These are phyloP conservation scores for Beverwykella pulmonaria DNA, from an alignment of 495 filamentous ascomycete species.

Conservation along the genomic window DNA sequence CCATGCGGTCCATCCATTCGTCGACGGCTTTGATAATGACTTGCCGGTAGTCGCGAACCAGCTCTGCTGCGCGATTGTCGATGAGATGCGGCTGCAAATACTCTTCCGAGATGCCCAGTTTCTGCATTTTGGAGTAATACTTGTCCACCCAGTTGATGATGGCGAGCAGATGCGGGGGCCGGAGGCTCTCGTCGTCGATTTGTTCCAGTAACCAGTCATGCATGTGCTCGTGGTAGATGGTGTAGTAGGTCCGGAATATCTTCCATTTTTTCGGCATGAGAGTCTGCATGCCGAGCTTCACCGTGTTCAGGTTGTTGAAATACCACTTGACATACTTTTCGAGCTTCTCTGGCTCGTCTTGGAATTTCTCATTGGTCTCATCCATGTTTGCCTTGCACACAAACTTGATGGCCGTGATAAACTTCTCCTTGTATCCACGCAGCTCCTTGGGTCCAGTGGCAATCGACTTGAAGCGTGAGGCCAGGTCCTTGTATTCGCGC, in stretches of 20 bases:
- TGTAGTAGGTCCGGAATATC: conserved; percentile 84
- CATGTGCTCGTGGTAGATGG: conserved; percentile 92
- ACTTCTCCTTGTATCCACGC: conserved; percentile 97
- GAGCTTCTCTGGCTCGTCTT: conserved; percentile 77
- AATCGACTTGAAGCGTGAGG: conserved; percentile 89
- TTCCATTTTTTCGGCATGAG: conserved; percentile 98
- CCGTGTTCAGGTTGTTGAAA: conserved; percentile 94
- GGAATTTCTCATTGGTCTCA: conserved; percentile 71
- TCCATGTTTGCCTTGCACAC: conserved; percentile 74
- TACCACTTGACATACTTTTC: conserved; percentile 90
- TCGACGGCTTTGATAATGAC: conserved; percentile 94
- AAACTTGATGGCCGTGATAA: conserved; percentile 75
- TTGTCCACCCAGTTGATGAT: conserved; percentile 95
- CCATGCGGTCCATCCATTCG: conserved; percentile 96
- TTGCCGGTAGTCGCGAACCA: conserved; percentile 89
- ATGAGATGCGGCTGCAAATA: conserved; percentile 74
- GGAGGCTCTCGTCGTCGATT: conserved; percentile 78
- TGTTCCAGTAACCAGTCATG: conserved; percentile 83
- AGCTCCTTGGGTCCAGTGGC: conserved; percentile 85
- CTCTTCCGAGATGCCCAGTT: conserved; percentile 72
- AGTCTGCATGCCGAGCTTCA: conserved; percentile 82
- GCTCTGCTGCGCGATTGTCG: conserved; percentile 82
- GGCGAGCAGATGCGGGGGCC: conserved; percentile 75
- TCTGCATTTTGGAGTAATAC: conserved; percentile 93
- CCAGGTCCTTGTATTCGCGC: conserved; percentile 91